Base-by-base conservation (phyloP, 805 yeast species). In the Sugiyamaella chiloensis region DNA sequence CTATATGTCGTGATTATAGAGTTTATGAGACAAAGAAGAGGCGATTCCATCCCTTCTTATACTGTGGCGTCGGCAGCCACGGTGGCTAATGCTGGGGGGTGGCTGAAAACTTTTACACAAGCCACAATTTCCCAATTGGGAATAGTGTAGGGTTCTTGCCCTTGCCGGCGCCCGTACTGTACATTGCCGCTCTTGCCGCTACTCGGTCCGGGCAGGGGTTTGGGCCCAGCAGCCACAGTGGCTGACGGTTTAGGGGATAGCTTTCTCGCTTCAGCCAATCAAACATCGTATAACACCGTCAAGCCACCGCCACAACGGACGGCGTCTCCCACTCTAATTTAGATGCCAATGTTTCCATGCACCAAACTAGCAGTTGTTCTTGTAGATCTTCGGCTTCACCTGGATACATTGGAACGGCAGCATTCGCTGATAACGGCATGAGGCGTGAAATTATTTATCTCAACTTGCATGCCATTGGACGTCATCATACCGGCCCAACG, bases 121-220 rank as follows among this genome's bases (percentile, higher is more conserved):
- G 37, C 37, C 37, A 34, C 37, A 34, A 8, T 34, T 34, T 19
- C 37, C 37, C 4, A 8, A 16, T 34, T 16, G 3, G 37, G 37
- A 34, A 3, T 34, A 34, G 37, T 5, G 21, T 4, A 5, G 7
- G 37, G 20, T 12, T 4, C 37, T 19, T n/a, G 37, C 37, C 37
- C 37, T 12, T 34, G 37, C 37, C 37, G 37, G 20, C 21, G 37
- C 20, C 37, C 37, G 37, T n/a, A n/a, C 21, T 31, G 12, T 34
- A 19, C 37, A 12, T 14, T n/a, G 37, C 37, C 37, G 37, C 3
- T 6, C 5, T 3, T n/a, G 4, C 37, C 37, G 37, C 20, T 16
- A 12, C 3, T 34, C 9, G 29, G 11, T 11, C 29, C 29, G 29
- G n/a, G n/a, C n/a, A n/a, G n/a, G n/a, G n/a, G n/a, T n/a, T n/a